Evolutionary conservation across 2,329 filamentous ascomycete genomes (phyloP).

Genomic region (Xylaria multiplex): DNA sequence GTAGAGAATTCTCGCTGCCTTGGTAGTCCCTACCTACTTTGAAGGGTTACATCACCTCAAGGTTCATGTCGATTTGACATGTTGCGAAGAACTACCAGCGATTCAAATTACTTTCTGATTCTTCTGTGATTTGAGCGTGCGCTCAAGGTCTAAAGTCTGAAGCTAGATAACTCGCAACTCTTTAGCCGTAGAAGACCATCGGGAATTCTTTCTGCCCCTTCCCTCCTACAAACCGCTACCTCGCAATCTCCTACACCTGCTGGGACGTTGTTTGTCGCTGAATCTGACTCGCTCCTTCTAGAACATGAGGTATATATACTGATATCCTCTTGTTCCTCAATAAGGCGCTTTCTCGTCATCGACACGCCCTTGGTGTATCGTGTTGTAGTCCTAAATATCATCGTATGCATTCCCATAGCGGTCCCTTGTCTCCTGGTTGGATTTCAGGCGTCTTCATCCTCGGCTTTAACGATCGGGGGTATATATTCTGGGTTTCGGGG

Average conservation of each 20-base stretch:
- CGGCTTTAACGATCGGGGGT: slow-evolving; percentile 45
- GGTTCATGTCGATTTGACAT: neutral
- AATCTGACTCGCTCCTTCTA: neutral
- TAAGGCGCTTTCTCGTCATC: neutral
- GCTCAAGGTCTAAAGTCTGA: neutral
- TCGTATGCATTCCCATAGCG: neutral
- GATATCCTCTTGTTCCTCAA: neutral
- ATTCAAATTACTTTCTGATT: neutral
- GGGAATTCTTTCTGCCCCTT: neutral
- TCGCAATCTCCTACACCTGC: neutral
- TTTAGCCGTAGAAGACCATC: slow-evolving; percentile 2
- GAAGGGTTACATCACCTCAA: neutral
- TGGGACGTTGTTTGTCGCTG: neutral
- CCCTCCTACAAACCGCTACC: neutral
- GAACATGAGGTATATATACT: neutral
- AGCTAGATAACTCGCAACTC: neutral
- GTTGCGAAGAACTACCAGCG: neutral
- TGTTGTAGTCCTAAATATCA: slow-evolving; percentile 1
- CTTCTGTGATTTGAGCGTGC: neutral
- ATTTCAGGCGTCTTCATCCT: slow-evolving; percentile 44
- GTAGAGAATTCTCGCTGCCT: neutral
- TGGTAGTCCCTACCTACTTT: neutral
- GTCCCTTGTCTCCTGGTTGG: neutral
- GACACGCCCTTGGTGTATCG: neutral
- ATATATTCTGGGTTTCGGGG: slow-evolving; percentile 71